A percentile compares a stretch with the other conserved stretches of the same genome.
These are phyloP conservation scores for Cercospora sp. DNA, from an alignment of 2,329 filamentous ascomycete species.

Conservation along the genomic window DNA sequence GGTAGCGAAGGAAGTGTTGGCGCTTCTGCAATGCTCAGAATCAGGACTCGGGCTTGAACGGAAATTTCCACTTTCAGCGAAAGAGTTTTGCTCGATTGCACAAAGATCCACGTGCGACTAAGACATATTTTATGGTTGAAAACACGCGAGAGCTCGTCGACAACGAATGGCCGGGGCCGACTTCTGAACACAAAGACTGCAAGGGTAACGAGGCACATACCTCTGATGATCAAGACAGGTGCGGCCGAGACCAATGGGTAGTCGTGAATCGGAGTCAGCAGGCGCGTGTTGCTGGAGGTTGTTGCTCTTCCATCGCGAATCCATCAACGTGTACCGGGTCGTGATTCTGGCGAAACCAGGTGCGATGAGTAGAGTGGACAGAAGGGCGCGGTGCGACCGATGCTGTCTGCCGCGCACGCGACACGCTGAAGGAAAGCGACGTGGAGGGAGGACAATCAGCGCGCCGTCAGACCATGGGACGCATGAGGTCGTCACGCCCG, in stretches of 20 bases:
- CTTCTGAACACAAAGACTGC: background rate
- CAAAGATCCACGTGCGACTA: background rate
- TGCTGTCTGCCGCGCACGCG: background rate
- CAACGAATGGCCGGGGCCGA: background rate
- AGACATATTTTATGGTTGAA: background rate
- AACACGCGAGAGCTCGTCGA: background rate
- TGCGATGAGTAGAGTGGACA: background rate
- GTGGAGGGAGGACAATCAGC: background rate
- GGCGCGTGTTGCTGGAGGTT: background rate
- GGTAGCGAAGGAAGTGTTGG: background rate
- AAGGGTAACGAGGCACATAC: background rate
- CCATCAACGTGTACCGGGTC: conserved; percentile 3
- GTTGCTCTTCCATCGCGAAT: conserved; percentile 11
- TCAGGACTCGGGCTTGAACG: background rate
- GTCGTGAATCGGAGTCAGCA: background rate
- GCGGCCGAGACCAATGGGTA: background rate
- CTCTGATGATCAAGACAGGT: background rate
- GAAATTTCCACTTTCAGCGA: background rate
- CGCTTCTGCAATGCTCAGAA: background rate
- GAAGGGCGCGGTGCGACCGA: conserved; percentile 19
- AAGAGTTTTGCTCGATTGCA: background rate
- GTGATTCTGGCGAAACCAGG: background rate
- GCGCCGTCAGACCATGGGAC: background rate
- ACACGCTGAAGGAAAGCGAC: background rate
- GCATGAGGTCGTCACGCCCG: conserved; percentile 1